phyloP scores from a whole-genome alignment of 345 rosid species.

The Eucalyptus dawsonii region DNA sequence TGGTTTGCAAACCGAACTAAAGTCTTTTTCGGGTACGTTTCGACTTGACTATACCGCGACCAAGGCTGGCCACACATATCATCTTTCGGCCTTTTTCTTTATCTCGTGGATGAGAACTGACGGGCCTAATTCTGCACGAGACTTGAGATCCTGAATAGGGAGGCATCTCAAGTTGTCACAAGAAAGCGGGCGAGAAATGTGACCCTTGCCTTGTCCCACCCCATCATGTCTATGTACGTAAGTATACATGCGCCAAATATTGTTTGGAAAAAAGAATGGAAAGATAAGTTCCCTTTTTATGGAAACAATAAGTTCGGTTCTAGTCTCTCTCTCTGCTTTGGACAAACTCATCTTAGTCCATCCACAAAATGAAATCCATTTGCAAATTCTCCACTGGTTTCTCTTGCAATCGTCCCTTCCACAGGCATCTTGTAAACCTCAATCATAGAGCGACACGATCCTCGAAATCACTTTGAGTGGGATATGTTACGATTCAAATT shows the following conservation, averaged over 20 bases:
- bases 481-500: background rate
- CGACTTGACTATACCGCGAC: background rate
- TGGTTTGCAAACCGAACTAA: background rate
- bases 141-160: background rate
- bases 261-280: background rate
- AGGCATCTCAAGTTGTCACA: background rate
- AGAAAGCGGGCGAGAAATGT: background rate
- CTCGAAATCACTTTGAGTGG: background rate
- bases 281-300: background rate
- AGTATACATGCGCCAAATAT: background rate
- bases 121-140: background rate
- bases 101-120: background rate
- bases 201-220: background rate
- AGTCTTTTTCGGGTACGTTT: background rate
- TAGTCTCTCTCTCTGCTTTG: background rate
- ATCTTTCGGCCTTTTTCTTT: background rate
- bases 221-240: background rate
- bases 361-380: background rate
- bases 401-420: background rate
- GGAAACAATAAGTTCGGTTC: background rate
- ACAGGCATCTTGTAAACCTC: background rate
- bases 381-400: background rate
- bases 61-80: background rate
- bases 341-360: background rate
- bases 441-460: accelerated